These are phyloP conservation scores for Claviceps paspali DNA, from an alignment of 2,329 filamentous ascomycete genomes.

Conservation along the genomic window DNA sequence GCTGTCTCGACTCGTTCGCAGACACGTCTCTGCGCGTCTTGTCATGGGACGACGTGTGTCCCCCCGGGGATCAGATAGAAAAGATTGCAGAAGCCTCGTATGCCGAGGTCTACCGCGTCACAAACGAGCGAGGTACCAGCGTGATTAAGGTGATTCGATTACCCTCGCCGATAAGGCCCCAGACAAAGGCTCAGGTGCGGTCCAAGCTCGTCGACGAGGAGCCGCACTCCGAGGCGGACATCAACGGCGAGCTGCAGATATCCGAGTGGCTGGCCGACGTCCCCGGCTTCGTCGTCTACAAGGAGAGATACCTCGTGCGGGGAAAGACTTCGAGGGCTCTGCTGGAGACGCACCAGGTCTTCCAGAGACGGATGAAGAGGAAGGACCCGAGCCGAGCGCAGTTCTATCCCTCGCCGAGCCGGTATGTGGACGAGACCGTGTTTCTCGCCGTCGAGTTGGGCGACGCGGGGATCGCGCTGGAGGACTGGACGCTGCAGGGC, in stretches of 20 bases:
- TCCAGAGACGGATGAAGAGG: constrained; percentile 37
- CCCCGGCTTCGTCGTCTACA: constrained; percentile 50
- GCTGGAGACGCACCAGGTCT: constrained; percentile 43
- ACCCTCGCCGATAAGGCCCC: constrained; percentile 39
- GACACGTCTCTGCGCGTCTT: constrained; percentile 25
- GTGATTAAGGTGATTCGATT: constrained; percentile 52
- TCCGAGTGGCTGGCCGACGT: constrained; percentile 50
- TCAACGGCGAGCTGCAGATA: constrained; percentile 44
- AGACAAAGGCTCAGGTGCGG: constrained; percentile 39
- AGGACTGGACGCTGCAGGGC: constrained; percentile 36
- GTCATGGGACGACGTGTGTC: constrained; percentile 43
- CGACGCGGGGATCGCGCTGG: constrained; percentile 44
- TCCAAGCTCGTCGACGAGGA: constrained; percentile 43
- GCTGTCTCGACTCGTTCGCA: neutral
- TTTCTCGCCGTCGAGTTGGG: constrained; percentile 50
- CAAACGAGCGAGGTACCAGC: constrained; percentile 42
- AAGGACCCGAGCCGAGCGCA: constrained; percentile 41
- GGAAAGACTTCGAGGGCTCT: constrained; percentile 38
- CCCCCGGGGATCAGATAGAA: constrained; percentile 33
- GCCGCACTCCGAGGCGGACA: constrained; percentile 36
- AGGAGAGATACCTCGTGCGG: constrained; percentile 44
- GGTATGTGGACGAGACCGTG: constrained; percentile 40
- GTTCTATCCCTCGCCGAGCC: constrained; percentile 46
- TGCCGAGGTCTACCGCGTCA: constrained; percentile 49
- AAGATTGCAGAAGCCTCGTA: constrained; percentile 55